Conservation (phyloP, 2,329 filamentous ascomycete species). For the Epichloe typhina region DNA sequence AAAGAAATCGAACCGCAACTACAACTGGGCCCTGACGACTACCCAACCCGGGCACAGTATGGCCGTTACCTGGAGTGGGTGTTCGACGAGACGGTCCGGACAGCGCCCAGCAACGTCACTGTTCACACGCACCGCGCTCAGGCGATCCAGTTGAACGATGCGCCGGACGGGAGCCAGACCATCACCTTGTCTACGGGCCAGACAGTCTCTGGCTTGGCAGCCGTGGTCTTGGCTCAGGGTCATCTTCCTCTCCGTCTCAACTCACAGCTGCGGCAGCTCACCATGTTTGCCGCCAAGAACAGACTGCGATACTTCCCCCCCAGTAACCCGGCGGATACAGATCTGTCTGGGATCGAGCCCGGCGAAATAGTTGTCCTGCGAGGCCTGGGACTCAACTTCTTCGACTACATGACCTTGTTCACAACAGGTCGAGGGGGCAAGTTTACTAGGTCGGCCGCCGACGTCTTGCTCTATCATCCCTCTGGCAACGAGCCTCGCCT, state of each 20-base stretch:
- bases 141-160: constrained; percentile 1
- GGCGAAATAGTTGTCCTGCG: constrained; percentile 1
- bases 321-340: constrained; percentile 2
- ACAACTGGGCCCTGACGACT: constrained; percentile 4
- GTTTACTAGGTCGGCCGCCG: neutral
- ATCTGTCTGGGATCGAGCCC: neutral
- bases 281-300: neutral
- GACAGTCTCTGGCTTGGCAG: neutral
- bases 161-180: neutral
- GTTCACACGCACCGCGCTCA: neutral
- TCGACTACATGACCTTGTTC: constrained; percentile 3
- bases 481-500: constrained; percentile 4
- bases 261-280: neutral
- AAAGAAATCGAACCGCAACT: neutral
- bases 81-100: constrained; percentile 1
- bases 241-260: constrained; percentile 1
- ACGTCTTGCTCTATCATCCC: neutral
- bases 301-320: neutral
- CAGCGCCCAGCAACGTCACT: neutral
- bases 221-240: constrained; percentile 3
- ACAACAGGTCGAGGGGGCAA: constrained; percentile 1
- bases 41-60: constrained; percentile 3
- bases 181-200: constrained; percentile 1
- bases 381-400: constrained; percentile 5
- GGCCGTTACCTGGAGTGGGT: constrained; percentile 5